Evolutionary conservation across 176 grass and related monocot species (phyloP).

Genomic region (Saccharum officinarum): DNA sequence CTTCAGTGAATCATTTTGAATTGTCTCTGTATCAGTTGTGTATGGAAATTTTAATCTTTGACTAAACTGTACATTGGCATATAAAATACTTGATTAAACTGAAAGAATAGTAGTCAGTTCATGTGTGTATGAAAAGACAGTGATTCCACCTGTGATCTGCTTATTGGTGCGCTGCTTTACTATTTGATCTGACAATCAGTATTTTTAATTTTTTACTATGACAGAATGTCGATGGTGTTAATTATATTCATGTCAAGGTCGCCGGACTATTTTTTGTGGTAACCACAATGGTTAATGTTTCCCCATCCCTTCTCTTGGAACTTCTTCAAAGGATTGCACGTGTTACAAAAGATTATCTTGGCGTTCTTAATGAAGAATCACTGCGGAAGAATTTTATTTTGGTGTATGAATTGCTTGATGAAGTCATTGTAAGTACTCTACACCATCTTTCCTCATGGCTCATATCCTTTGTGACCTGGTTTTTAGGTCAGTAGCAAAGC

Average conservation of each 20-base stretch:
- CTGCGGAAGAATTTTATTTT: slow-evolving; percentile 93
- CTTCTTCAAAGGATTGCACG: slow-evolving; percentile 99
- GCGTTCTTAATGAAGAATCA: slow-evolving; percentile 79
- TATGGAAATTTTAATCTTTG: neutral
- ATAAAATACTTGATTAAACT: neutral
- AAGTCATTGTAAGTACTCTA: slow-evolving; percentile 92
- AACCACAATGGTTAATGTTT: slow-evolving; percentile 93
- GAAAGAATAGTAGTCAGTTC: neutral
- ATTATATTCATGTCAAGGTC: slow-evolving; percentile 99
- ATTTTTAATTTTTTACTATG: slow-evolving; percentile 32
- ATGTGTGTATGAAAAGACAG: neutral
- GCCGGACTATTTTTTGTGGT: slow-evolving; percentile 92
- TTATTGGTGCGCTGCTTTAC: slow-evolving; percentile 14
- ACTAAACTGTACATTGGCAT: neutral
- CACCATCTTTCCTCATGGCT: neutral
- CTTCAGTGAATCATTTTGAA: too few relatives aligned
- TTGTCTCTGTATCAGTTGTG: neutral
- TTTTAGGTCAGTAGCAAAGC: slow-evolving; percentile 2
- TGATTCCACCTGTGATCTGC: neutral
- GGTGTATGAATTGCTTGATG: slow-evolving; percentile 96
- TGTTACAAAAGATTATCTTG: slow-evolving; percentile 95
- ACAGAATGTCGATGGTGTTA: slow-evolving; percentile 97
- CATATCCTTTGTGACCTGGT: neutral
- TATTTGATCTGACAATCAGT: neutral
- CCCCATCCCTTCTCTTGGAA: slow-evolving; percentile 95